Evolutionary conservation across 2,329 filamentous ascomycete species (phyloP).

Genomic region (Cordyceps sp.): DNA sequence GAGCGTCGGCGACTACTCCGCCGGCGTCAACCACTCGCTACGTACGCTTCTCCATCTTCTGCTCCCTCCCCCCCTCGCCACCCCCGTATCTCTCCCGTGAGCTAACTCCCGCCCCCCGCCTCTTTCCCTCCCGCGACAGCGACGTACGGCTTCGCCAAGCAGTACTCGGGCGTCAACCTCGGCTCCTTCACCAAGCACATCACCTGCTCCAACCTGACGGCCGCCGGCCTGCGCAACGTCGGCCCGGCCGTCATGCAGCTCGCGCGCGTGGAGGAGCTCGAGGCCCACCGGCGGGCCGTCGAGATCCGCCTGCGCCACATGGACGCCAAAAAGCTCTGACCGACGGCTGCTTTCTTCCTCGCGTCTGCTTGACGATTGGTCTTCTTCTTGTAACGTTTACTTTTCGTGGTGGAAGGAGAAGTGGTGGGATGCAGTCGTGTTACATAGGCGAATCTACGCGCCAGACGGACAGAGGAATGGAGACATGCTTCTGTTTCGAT

Average conservation of each 20-base stretch:
- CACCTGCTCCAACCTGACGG: constrained; percentile 79
- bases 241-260: constrained; percentile 86
- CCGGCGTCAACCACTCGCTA: constrained; percentile 91
- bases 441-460: too few relatives aligned
- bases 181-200: constrained; percentile 97
- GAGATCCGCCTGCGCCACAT: constrained; percentile 56
- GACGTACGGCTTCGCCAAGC: constrained; percentile 94
- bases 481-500: too few relatives aligned
- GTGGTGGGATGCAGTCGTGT: too few relatives aligned
- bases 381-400: too few relatives aligned
- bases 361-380: too few relatives aligned
- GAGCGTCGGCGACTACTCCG: constrained; percentile 94
- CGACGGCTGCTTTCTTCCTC: not conserved
- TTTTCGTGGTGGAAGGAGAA: too few relatives aligned
- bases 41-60: constrained; percentile 42
- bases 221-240: constrained; percentile 71
- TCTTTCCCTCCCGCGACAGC: too few relatives aligned
- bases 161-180: constrained; percentile 95
- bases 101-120: too few relatives aligned
- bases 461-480: too few relatives aligned
- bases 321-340: constrained; percentile 12
- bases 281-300: constrained; percentile 82
- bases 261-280: constrained; percentile 83
- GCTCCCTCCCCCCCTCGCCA: too few relatives aligned
- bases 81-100: too few relatives aligned